A percentile compares a stretch with the other conserved stretches of the same genome.
These are phyloP conservation scores for Aspergillus carbonarius DNA, from an alignment of 2,329 filamentous ascomycete genomes.

Conservation along the genomic window DNA sequence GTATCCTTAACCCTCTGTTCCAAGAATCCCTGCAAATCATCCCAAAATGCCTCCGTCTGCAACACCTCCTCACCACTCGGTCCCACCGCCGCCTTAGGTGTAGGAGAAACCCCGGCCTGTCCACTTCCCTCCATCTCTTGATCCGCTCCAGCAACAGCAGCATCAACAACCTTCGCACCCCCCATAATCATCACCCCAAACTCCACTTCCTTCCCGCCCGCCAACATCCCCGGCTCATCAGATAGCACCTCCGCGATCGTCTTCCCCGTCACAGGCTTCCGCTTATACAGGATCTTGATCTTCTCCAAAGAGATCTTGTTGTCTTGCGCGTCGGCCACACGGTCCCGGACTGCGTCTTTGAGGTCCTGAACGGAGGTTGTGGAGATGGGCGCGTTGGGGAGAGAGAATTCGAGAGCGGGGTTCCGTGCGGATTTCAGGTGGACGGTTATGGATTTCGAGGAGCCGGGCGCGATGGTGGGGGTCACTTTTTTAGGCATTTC, in stretches of 20 bases:
- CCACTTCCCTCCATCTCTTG: constrained; percentile 29
- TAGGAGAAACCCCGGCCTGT: constrained; percentile 22
- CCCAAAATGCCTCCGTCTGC: constrained; percentile 77
- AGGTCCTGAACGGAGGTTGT: constrained; percentile 76
- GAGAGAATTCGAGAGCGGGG: constrained; percentile 65
- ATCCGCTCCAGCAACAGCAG: constrained; percentile 30
- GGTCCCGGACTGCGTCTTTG: constrained; percentile 65
- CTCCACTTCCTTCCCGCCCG: constrained; percentile 58
- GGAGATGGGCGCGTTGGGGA: constrained; percentile 60
- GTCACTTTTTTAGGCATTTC: constrained; percentile 45
- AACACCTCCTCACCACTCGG: constrained; percentile 62
- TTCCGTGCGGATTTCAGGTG: constrained; percentile 64
- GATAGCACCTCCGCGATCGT: constrained; percentile 70
- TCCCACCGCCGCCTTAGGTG: constrained; percentile 48
- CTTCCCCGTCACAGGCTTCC: constrained; percentile 75
- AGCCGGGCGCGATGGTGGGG: constrained; percentile 34
- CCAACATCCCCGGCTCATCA: constrained; percentile 48
- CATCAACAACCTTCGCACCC: constrained; percentile 55
- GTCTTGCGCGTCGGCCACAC: constrained; percentile 53
- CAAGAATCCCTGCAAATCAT: constrained; percentile 77
- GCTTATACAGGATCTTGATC: constrained; percentile 81
- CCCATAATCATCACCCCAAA: constrained; percentile 87
- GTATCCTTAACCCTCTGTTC: constrained; percentile 74
- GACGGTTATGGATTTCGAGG: constrained; percentile 40
- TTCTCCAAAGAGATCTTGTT: constrained; percentile 58